Conservation (phyloP, 1,284 basidiomycete species). For the Cutaneotrichosporon curvatum region DNA sequence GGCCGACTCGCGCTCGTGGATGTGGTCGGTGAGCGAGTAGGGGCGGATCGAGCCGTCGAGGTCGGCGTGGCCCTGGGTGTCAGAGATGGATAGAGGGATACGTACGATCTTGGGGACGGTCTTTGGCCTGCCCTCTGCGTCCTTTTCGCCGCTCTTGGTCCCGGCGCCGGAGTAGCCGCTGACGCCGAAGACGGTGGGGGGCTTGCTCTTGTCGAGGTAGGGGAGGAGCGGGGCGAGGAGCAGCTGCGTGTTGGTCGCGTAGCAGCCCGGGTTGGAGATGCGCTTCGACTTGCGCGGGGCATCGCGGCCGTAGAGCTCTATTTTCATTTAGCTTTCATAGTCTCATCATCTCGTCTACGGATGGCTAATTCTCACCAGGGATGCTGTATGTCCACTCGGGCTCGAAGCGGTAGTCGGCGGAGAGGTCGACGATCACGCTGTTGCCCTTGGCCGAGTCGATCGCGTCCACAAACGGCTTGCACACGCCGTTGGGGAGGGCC, state of each 20-base stretch:
- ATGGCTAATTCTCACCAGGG: constrained; percentile 70
- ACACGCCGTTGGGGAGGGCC: constrained; percentile 94
- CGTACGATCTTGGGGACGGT: constrained; percentile 71
- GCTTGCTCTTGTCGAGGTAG: constrained; percentile 57
- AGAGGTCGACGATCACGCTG: constrained; percentile 76
- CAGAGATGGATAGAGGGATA: background rate
- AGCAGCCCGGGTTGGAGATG: constrained; percentile 96
- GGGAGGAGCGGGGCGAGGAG: constrained; percentile 81
- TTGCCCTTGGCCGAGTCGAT: constrained; percentile 65
- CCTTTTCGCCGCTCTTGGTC: constrained; percentile 61
- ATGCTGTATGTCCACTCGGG: constrained; percentile 93
- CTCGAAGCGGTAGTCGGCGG: constrained; percentile 95
- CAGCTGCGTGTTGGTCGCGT: constrained; percentile 87
- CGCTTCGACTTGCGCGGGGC: constrained; percentile 64
- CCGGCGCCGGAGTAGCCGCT: constrained; percentile 95
- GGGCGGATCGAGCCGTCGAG: constrained; percentile 71
- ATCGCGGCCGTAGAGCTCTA: constrained; percentile 83
- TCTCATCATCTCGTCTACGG: constrained; percentile 7
- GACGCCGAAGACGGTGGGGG: constrained; percentile 84
- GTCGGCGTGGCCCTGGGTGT: constrained; percentile 53
- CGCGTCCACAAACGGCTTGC: constrained; percentile 96
- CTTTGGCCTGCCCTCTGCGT: constrained; percentile 60
- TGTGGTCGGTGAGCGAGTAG: constrained; percentile 91
- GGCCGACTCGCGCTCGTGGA: constrained; percentile 92
- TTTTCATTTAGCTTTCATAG: constrained; percentile 25